Base-by-base conservation (phyloP, 1,139 yeast genomes). In the Candida frijolesensis region DNA sequence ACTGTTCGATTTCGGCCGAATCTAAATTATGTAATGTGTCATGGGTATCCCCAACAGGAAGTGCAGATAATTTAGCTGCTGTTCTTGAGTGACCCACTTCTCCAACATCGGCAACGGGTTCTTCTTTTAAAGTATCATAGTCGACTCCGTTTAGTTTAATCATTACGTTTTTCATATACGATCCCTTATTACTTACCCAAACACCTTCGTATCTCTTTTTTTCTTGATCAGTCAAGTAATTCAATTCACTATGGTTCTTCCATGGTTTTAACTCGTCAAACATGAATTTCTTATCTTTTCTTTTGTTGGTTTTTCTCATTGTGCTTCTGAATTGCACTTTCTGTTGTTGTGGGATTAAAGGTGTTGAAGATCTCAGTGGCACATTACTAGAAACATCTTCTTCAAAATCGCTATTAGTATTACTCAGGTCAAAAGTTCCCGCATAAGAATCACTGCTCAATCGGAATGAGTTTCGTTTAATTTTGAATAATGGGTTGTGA, bases 231-330 rank as follows among this genome's bases (percentile, higher is more conserved):
- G 87, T 79, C 11, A 91, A 77, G 48, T 71, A 75, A 44, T 74
- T 75, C 10, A 84, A 75, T 54, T 84, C 88, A 40, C 74, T 75
- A 63, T 90, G 97, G 61, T 89, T 85, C 61, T 92, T 94, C 98
- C 99, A 94, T 0, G 98, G 98, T 65, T 92, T 91, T 56, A 89
- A 90, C 59, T 89, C 96, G 63, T 94, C 87, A 65, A 94, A 92
- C 19, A 69, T 65, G 42, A 74, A 68, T 58, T 76, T 78, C 55
- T 71, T 73, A 25, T 71, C 75, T 50, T 68, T 71, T 46, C 68
- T 59, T 50, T 67, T 71, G 57, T 76, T 78, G 45, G 78, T 77
- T 56, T 83, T 83, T 48, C 96, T 74, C 85, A 89, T 80, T 2
- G 96, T 87, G 1, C 88, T 81, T 56, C 77, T 79, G 54, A 84